Percentiles rank a stretch among this genome's conserved stretches.
These are phyloP conservation scores for Pseudogymnoascus sp. DNA, from an alignment of 2,329 filamentous ascomycete species.

Conservation along the genomic window DNA sequence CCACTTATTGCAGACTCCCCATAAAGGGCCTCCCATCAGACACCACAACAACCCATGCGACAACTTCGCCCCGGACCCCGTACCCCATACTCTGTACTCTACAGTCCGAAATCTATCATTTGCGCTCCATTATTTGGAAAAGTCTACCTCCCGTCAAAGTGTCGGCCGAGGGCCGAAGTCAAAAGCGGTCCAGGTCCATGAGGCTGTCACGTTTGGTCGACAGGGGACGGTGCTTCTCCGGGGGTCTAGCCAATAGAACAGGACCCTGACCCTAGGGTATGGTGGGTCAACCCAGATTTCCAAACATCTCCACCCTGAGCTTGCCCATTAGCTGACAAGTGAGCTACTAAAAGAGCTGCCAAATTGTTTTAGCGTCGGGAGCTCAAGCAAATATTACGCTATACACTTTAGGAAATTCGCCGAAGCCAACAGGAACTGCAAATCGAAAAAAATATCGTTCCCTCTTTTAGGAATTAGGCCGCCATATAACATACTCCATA, in stretches of 20 bases:
- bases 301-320: not conserved
- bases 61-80: not conserved
- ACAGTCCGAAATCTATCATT: not conserved
- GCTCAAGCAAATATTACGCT: not conserved
- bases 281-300: not conserved
- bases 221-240: constrained; percentile 2
- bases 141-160: too few relatives aligned
- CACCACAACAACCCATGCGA: not conserved
- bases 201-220: not conserved
- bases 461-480: not conserved
- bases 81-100: not conserved
- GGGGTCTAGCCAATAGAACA: not conserved
- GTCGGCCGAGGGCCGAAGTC: not conserved
- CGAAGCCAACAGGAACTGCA: not conserved
- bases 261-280: not conserved
- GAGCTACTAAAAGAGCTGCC: not conserved
- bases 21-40: not conserved
- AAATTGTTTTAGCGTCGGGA: not conserved
- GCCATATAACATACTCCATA: not conserved
- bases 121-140: not conserved
- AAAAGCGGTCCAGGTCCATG: not conserved
- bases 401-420: not conserved
- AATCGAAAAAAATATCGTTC: not conserved
- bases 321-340: not conserved
- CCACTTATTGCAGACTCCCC: not conserved